These are phyloP conservation scores for Irpex sp. DNA, from an alignment of 1,284 basidiomycete species.

Conservation along the genomic window DNA sequence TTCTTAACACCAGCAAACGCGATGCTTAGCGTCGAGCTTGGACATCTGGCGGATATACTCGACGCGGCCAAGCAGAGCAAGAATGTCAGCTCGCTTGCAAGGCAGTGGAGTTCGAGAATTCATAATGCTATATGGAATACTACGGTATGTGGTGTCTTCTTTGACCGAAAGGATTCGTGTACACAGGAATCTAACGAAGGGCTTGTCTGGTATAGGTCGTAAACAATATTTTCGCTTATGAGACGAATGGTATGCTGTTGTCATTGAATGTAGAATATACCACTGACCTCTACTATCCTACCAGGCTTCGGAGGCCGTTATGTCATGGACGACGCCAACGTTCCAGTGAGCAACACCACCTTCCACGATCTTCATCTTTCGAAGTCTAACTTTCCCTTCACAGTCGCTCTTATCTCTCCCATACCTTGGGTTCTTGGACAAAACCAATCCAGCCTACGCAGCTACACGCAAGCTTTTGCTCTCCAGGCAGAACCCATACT, in stretches of 20 bases:
- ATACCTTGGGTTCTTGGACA: constrained; percentile 73
- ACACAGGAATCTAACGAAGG: not conserved
- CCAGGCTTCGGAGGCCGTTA: constrained; percentile 63
- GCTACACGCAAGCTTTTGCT: constrained; percentile 60
- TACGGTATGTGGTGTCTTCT: constrained; percentile 38
- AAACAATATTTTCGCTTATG: constrained; percentile 71
- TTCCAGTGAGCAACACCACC: constrained; percentile 50
- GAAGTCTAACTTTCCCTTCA: not conserved
- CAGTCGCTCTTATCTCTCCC: constrained; percentile 73
- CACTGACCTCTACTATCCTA: constrained; percentile 4
- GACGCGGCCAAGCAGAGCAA: constrained; percentile 44
- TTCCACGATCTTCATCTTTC: not conserved
- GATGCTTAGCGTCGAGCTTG: constrained; percentile 73
- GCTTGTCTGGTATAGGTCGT: constrained; percentile 37
- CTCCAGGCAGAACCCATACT: constrained; percentile 69
- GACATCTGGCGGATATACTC: constrained; percentile 56
- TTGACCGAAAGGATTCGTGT: too few relatives aligned
- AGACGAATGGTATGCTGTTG: constrained; percentile 56
- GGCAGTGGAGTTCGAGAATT: constrained; percentile 57
- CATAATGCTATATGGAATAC: constrained; percentile 60
- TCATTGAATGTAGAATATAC: too few relatives aligned
- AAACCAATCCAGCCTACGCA: constrained; percentile 50
- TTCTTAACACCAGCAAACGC: constrained; percentile 77
- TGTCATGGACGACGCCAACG: constrained; percentile 81
- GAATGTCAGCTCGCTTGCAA: constrained; percentile 53